Base-by-base conservation (phyloP, 176 grass and related monocot genomes). In the Oryza glumipatula region DNA sequence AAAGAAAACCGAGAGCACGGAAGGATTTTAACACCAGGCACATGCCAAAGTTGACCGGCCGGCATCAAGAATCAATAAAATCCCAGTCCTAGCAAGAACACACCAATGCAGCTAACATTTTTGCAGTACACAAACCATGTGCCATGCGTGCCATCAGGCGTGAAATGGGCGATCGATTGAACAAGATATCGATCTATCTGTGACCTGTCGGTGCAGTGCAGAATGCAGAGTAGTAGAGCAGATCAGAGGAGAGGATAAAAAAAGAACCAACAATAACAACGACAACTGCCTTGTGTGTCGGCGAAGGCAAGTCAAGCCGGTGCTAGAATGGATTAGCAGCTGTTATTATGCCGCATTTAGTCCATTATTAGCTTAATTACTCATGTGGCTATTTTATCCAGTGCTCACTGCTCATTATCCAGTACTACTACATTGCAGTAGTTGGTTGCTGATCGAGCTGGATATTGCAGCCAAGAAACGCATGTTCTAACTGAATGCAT, bases 291-390 rank as follows among this genome's bases (percentile, higher is more conserved):
- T 47, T 51, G 22, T 38, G 65, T 69, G 65, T 65, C 63, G 64
- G 43, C 43, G 35, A 80, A 67, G 63, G 77, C 77, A 80, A 49
- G 77, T 35, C 54, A n/a, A 58, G 47, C 47, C 47, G 13, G 13
- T 52, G 14, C 15, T 15, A 41, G 39, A 41, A 60, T 17, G 80
- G 10, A 38, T 63, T 63, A 23, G 58, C 3, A 23, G 58, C 3
- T 23, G n/a, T 9, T 60, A 19, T 54, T 49, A 49, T 11, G 51
- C 4, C 7, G 51, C 51, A 54, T 54, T 54, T 54, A 60, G 58
- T 2, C 16, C 21, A 63, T 63, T 63, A 63, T 63, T 63, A 63
- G 58, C 7, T 60, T 63, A 63, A 52, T 73, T 44, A 63, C 51
- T 61, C 80, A 28, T 82, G 9, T 73, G 39, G 52, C 54, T 35